Evolutionary conservation across 2,329 filamentous ascomycete species (phyloP).

Genomic region (Pseudogymnoascus sp.): DNA sequence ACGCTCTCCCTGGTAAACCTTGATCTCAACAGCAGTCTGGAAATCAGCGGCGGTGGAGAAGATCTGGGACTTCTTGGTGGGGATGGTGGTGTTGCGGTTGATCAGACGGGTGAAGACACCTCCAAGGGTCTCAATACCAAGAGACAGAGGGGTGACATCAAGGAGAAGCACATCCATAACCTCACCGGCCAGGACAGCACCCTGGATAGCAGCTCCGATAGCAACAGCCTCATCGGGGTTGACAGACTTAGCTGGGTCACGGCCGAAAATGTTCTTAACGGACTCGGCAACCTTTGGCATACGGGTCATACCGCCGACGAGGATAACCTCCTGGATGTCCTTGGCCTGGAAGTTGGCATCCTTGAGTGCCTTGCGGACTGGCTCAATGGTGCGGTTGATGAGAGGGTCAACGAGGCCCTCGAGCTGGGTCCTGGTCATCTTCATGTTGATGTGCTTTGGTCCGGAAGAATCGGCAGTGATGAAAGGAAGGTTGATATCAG

Average conservation of each 20-base stretch:
- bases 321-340: slow-evolving; percentile 95
- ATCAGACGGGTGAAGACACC: slow-evolving; percentile 97
- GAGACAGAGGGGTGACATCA: slow-evolving; percentile 89
- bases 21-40: slow-evolving; percentile 98
- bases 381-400: slow-evolving; percentile 77
- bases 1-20: slow-evolving; percentile 99
- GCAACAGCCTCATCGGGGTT: slow-evolving; percentile 98
- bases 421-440: slow-evolving; percentile 86
- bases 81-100: slow-evolving; percentile 98
- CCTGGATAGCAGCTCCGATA: slow-evolving; percentile 94
- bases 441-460: slow-evolving; percentile 96
- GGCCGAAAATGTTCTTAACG: slow-evolving; percentile 93
- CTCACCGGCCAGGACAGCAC: slow-evolving; percentile 91
- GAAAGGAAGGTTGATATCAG: slow-evolving; percentile 97
- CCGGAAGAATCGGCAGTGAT: slow-evolving; percentile 93
- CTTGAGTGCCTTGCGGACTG: slow-evolving; percentile 94
- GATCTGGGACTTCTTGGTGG: slow-evolving; percentile 97
- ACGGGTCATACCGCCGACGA: slow-evolving; percentile 98
- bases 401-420: slow-evolving; percentile 88
- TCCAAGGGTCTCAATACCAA: slow-evolving; percentile 96
- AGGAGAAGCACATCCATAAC: slow-evolving; percentile 93
- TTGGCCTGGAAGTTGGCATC: slow-evolving; percentile 84
- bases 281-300: slow-evolving; percentile 98
- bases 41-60: slow-evolving; percentile 97
- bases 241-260: slow-evolving; percentile 93